Conservation (phyloP, 768 basidiomycete genomes). For the Boletus insuetus region DNA sequence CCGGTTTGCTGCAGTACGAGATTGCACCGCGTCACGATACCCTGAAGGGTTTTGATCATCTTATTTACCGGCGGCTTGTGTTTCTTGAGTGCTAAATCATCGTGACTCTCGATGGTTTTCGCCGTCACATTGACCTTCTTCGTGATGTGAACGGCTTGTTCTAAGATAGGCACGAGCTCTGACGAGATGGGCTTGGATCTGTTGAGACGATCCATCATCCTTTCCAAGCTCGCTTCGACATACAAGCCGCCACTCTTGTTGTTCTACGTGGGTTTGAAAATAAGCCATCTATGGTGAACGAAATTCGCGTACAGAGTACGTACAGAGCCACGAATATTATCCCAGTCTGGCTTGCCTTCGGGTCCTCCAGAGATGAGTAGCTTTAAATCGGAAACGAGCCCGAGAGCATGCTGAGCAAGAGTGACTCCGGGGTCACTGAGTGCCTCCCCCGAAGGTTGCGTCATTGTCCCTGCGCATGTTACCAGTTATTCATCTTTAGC, state of each 20-base stretch:
- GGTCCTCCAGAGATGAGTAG: slow-evolving; percentile 15
- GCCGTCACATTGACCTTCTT: slow-evolving; percentile 4
- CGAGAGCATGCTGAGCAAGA: slow-evolving; percentile 9
- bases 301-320: background rate
- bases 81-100: slow-evolving; percentile 5
- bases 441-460: slow-evolving; percentile 9
- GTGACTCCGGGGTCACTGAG: slow-evolving; percentile 9
- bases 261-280: background rate
- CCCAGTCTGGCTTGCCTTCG: slow-evolving; percentile 13
- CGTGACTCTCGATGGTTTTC: background rate
- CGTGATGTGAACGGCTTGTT: background rate
- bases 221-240: slow-evolving; percentile 15
- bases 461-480: background rate
- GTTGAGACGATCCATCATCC: slow-evolving; percentile 9
- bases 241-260: slow-evolving; percentile 15
- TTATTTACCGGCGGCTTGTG: slow-evolving; percentile 5
- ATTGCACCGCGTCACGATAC: slow-evolving; percentile 19
- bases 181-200: slow-evolving; percentile 14
- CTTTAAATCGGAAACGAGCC: slow-evolving; percentile 5
- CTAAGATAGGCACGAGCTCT: slow-evolving; percentile 9
- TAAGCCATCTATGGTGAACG: background rate
- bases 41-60: slow-evolving; percentile 13
- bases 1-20: slow-evolving; percentile 18
- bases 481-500: background rate
- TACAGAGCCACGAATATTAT: slow-evolving; percentile 12